Evolutionary conservation across 495 filamentous ascomycete species (phyloP).

Genomic region (Echria macrotheca): DNA sequence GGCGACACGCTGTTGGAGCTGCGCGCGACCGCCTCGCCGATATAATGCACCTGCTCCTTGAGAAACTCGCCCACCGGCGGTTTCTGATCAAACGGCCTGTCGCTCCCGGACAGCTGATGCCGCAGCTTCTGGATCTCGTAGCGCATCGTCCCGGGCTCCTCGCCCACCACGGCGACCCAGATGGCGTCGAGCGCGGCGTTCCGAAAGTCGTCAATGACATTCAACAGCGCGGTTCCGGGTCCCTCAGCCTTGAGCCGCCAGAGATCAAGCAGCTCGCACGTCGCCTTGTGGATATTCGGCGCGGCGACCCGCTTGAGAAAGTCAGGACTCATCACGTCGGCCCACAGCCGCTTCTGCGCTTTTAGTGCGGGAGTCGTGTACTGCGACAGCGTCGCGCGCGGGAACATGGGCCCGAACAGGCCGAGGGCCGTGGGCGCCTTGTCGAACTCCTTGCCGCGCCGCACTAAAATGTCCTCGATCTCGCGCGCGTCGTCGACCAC

Average conservation of each 20-base stretch:
- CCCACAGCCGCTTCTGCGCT: slow-evolving; percentile 26
- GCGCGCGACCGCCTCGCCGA: slow-evolving; percentile 1
- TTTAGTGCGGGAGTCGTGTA: slow-evolving; percentile 20
- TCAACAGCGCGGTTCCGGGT: slow-evolving; percentile 10
- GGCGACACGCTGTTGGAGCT: slow-evolving; percentile 10
- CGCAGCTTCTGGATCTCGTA: slow-evolving; percentile 10
- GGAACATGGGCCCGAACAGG: slow-evolving; percentile 20
- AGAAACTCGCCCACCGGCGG: no score
- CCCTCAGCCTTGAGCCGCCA: slow-evolving; percentile 24
- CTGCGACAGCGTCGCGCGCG: slow-evolving; percentile 21
- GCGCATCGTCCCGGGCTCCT: slow-evolving; percentile 14
- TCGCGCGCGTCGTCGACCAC: slow-evolving; percentile 26
- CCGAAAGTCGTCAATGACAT: slow-evolving; percentile 22
- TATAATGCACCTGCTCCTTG: no score
- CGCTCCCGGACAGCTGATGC: no score
- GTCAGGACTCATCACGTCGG: slow-evolving; percentile 26
- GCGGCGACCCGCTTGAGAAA: slow-evolving; percentile 29
- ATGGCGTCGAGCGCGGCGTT: slow-evolving; percentile 31
- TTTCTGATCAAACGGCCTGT: neutral
- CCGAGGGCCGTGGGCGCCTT: slow-evolving; percentile 9
- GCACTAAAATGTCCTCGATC: slow-evolving; percentile 22
- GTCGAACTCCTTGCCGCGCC: slow-evolving; percentile 29
- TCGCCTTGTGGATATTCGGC: slow-evolving; percentile 22
- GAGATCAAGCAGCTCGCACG: slow-evolving; percentile 25
- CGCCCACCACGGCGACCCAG: slow-evolving; percentile 27